Evolutionary conservation across 495 filamentous ascomycete species (phyloP).

Genomic region (Geoglossum glabrum): DNA sequence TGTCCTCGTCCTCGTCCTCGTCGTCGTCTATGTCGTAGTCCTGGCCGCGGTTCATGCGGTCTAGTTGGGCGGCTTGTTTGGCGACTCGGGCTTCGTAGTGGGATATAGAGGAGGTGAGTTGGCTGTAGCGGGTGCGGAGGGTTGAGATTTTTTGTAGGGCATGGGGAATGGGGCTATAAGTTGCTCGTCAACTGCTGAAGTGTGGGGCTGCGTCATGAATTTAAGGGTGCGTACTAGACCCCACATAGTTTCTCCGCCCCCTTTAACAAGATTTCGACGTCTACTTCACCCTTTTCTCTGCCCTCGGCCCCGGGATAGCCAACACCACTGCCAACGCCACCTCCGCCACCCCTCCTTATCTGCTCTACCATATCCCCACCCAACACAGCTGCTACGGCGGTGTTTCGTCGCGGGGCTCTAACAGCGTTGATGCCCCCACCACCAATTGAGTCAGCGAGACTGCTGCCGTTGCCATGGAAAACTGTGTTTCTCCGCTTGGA

Average conservation of each 20-base stretch:
- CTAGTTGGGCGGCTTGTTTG: constrained; percentile 53
- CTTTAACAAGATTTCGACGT: constrained; percentile 66
- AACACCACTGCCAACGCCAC: constrained; percentile 18
- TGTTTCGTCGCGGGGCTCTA: constrained; percentile 28
- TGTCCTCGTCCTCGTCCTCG: constrained; percentile 20
- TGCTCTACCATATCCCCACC: constrained; percentile 73
- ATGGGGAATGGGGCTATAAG: constrained; percentile 49
- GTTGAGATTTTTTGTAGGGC: constrained; percentile 58
- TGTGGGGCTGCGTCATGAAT: background rate
- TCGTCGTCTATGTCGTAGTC: constrained; percentile 23
- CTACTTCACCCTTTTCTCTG: constrained; percentile 45
- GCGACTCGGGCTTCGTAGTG: constrained; percentile 64
- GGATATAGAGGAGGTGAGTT: constrained; percentile 51
- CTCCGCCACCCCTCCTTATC: constrained; percentile 38
- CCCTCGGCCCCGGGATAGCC: constrained; percentile 18
- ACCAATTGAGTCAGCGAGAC: background rate
- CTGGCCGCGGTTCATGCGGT: constrained; percentile 45
- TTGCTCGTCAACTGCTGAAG: background rate
- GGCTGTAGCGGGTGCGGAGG: constrained; percentile 48
- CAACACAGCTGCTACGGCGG: constrained; percentile 75
- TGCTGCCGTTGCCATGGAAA: constrained; percentile 21
- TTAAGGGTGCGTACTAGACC: constrained; percentile 43
- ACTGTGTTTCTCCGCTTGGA: constrained; percentile 18
- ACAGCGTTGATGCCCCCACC: constrained; percentile 17
- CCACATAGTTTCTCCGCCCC: constrained; percentile 80